phyloP scores from a whole-genome alignment of 805 yeast genomes.

The Saccharomycopsis sp. region DNA sequence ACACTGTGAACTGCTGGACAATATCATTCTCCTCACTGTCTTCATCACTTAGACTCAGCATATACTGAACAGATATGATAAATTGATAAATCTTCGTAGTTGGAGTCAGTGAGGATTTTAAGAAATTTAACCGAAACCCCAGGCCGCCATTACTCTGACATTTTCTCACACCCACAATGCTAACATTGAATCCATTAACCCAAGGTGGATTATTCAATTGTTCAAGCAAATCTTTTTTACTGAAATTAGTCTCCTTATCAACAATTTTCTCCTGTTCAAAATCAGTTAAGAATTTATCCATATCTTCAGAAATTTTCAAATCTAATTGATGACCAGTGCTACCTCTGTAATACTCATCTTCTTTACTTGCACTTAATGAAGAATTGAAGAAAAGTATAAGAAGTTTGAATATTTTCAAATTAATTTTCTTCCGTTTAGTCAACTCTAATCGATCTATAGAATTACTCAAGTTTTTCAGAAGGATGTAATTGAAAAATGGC shows the following conservation, averaged over 20 bases:
- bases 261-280: background rate
- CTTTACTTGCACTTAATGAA: conserved; percentile 57
- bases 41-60: conserved; percentile 18
- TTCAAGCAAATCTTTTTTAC: conserved; percentile 2
- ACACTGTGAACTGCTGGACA: conserved; percentile 26
- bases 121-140: background rate
- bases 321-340: conserved; percentile 13
- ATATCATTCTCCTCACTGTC: conserved; percentile 34
- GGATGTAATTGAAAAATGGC: conserved; percentile 73
- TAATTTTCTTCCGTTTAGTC: conserved; percentile 62
- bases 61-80: conserved; percentile 30
- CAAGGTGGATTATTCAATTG: conserved; percentile 4
- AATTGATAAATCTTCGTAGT: conserved; percentile 33
- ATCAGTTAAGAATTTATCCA: conserved; percentile 4
- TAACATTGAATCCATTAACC: conserved; percentile 3
- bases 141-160: conserved; percentile 12
- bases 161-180: conserved; percentile 24
- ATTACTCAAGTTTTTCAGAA: conserved; percentile 61
- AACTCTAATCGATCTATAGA: conserved; percentile 69
- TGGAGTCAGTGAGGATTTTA: conserved; percentile 8
- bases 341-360: conserved; percentile 37
- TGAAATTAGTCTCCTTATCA: background rate
- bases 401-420: conserved; percentile 53
- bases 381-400: conserved; percentile 68
- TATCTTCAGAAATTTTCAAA: conserved; percentile 2